Evolutionary conservation across 2,329 filamentous ascomycete genomes (phyloP).

Genomic region (Aureobasidium uvarum): DNA sequence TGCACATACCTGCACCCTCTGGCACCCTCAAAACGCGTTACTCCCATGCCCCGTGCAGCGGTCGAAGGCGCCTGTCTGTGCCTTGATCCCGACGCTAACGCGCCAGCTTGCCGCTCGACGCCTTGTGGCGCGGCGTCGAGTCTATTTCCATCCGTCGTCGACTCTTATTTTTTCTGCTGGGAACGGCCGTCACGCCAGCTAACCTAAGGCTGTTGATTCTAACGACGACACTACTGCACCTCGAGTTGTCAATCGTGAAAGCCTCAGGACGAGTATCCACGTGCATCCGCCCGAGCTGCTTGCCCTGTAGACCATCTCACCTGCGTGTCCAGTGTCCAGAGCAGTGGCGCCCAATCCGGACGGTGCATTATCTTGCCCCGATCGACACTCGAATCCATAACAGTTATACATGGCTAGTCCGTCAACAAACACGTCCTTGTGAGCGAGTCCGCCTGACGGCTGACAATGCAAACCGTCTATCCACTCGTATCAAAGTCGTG

Average conservation of each 20-base stretch:
- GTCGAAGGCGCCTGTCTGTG: slow-evolving; percentile 22
- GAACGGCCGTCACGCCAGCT: slow-evolving; percentile 26
- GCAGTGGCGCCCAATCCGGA: background rate
- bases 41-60: slow-evolving; percentile 21
- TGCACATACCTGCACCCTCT: slow-evolving; percentile 19
- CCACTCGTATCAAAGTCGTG: slow-evolving; percentile 19
- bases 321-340: background rate
- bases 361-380: background rate
- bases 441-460: background rate
- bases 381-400: slow-evolving; percentile 15
- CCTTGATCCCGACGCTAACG: slow-evolving; percentile 26
- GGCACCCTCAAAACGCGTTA: slow-evolving; percentile 20
- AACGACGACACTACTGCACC: slow-evolving; percentile 23
- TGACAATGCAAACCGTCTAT: slow-evolving; percentile 14
- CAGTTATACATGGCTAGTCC: slow-evolving; percentile 21
- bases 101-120: slow-evolving; percentile 26
- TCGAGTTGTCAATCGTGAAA: slow-evolving; percentile 19
- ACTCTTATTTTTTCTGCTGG: slow-evolving; percentile 24
- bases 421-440: slow-evolving; percentile 23
- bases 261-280: slow-evolving; percentile 15
- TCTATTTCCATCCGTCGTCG: slow-evolving; percentile 24
- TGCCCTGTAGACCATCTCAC: slow-evolving; percentile 10
- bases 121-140: slow-evolving; percentile 22
- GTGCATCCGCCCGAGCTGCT: background rate
- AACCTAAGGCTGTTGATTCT: slow-evolving; percentile 16